Evolutionary conservation across 2,329 filamentous ascomycete species (phyloP).

Genomic region (Fusarium sp.): DNA sequence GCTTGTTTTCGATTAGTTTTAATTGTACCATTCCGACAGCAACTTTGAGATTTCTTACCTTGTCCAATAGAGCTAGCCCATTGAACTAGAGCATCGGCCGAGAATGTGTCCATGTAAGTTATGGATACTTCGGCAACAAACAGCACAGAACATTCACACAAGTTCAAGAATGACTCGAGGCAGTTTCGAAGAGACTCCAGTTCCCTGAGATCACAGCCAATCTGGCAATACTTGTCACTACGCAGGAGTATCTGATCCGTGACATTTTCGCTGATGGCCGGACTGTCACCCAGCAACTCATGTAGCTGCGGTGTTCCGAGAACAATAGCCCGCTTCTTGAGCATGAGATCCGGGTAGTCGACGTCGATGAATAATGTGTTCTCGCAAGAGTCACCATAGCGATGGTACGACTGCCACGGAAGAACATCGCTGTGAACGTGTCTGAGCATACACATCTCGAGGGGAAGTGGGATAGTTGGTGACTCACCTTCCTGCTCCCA

Average conservation of each 20-base stretch:
- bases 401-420: conserved; percentile 82
- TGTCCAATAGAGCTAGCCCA: conserved; percentile 80
- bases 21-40: background rate
- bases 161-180: conserved; percentile 67
- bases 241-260: conserved; percentile 64
- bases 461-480: background rate
- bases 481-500: conserved; percentile 90
- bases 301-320: conserved; percentile 68
- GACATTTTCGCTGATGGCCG: conserved; percentile 50
- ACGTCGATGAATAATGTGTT: conserved; percentile 81
- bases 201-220: conserved; percentile 84
- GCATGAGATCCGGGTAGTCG: conserved; percentile 84
- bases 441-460: conserved; percentile 3
- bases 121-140: conserved; percentile 92
- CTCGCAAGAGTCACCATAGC: conserved; percentile 68
- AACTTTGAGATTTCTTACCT: conserved; percentile 59
- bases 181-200: conserved; percentile 68
- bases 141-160: conserved; percentile 71
- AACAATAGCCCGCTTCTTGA: conserved; percentile 77
- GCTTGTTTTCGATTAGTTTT: conserved; percentile 49
- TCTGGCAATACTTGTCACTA: conserved; percentile 78
- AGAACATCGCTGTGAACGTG: conserved; percentile 77
- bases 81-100: conserved; percentile 77
- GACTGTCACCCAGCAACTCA: conserved; percentile 47
- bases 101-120: conserved; percentile 84